These are phyloP conservation scores for Aspergillus floridensis DNA, from an alignment of 2,329 filamentous ascomycete species.

Conservation along the genomic window DNA sequence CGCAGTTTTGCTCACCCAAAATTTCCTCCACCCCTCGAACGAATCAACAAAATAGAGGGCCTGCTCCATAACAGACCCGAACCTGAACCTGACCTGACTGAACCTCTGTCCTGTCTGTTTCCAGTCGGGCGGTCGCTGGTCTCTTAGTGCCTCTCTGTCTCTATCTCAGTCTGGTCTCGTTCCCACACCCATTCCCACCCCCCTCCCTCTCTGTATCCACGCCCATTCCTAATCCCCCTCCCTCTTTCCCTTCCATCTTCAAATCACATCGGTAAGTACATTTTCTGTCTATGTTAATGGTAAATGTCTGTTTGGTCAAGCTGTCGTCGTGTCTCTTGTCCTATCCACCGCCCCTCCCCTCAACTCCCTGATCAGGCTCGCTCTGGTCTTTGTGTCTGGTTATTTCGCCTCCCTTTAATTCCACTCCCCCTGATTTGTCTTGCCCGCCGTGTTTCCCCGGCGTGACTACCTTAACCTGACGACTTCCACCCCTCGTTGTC, in stretches of 20 bases:
- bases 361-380: not conserved
- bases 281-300: conserved; percentile 12
- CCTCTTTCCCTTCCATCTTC: conserved; percentile 9
- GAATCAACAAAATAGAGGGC: too few relatives aligned
- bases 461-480: conserved; percentile 16
- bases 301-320: conserved; percentile 4
- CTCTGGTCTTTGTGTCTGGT: conserved; percentile 1
- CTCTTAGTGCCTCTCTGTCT: not conserved
- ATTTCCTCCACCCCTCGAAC: conserved; percentile 24
- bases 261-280: conserved; percentile 3
- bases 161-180: not conserved
- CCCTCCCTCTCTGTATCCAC: conserved; percentile 4
- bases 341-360: not conserved
- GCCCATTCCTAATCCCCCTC: conserved; percentile 17
- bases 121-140: not conserved
- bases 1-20: conserved; percentile 35
- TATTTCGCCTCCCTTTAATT: conserved; percentile 1
- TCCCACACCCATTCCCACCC: conserved; percentile 15
- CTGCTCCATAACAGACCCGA: too few relatives aligned
- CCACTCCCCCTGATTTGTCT: conserved; percentile 19
- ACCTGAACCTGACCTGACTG: too few relatives aligned
- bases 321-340: not conserved
- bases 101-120: conserved; percentile 5
- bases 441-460: conserved; percentile 17
- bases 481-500: conserved; percentile 11